Evolutionary conservation across 108 stramenopile genomes (phyloP), one percentile per base, ranked within the genome.

Genomic region (Aurantiochytrium sp.): DNA sequence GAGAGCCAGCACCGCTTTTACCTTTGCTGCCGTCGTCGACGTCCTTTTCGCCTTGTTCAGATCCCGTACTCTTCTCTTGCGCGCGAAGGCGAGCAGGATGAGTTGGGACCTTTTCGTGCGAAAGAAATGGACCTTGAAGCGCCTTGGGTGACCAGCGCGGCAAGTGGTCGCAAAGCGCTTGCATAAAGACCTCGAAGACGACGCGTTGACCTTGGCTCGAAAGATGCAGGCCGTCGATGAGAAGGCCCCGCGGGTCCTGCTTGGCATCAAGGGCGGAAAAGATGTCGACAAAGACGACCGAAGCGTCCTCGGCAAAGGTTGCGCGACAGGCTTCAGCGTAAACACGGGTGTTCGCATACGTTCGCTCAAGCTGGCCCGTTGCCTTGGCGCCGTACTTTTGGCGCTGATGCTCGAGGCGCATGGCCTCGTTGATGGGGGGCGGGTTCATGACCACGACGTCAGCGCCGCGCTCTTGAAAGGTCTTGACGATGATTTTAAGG

Each of bases 391-490:
- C 76, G 28, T 83, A 83, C 51, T 83, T 83, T 23, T 83, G 8
- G 6, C 76, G 76, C 28, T 83, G 76, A 23, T 83, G 76, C 76
- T 83, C 76, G n/a, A 83, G 51, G 10, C 76, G 76, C 76, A 53
- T 53, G 25, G 49, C 76, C 76, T 83, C 76, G 51, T 83, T 4
- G n/a, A 83, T 28, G n/a, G 76, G 76, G 16, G 76, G 76, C 28
- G 76, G 76, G 1, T 43, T 83, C 45, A 83, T n/a, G 4, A 83
- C 51, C 10, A 83, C n/a, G 25, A 83, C 51, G 35, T 69, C 42
- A 12, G 42, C 64, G 25, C 42, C 35, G 45, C 51, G 45, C 18
- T 83, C 76, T 0, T 12, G 45, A 18, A 83, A 16, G 14, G 12
- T 83, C 25, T 53, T 23, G 23, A 83, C 76, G 49, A 83, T 83